Conservation (phyloP, 495 filamentous ascomycete species). For the Hypoxylon fuscum region DNA sequence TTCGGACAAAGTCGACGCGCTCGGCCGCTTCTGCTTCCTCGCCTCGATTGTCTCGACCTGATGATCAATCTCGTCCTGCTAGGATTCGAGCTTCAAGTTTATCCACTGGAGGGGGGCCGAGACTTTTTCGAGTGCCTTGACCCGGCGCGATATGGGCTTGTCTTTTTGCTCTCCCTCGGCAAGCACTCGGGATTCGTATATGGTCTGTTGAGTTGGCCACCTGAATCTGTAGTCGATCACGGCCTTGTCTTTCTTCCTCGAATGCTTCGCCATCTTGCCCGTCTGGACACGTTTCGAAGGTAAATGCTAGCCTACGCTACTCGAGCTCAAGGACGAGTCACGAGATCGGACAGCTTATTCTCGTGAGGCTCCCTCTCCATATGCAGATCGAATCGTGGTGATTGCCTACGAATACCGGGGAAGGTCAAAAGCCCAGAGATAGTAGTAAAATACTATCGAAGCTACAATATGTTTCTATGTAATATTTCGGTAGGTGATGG, state of each 20-base stretch:
- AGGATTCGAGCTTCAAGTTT: conserved; percentile 35
- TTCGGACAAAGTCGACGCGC: conserved; percentile 6
- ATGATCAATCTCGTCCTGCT: conserved; percentile 35
- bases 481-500: too few relatives aligned
- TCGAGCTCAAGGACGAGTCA: neutral
- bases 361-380: neutral
- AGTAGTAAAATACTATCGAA: too few relatives aligned
- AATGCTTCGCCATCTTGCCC: conserved; percentile 13
- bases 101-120: conserved; percentile 28
- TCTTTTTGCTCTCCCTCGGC: neutral
- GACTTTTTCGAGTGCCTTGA: conserved; percentile 29
- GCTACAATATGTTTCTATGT: too few relatives aligned
- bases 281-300: neutral
- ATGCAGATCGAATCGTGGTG: neutral
- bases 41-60: conserved; percentile 26
- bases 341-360: neutral
- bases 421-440: neutral
- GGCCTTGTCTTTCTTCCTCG: conserved; percentile 23
- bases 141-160: conserved; percentile 24
- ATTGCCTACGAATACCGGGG: neutral
- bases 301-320: neutral
- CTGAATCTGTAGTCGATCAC: conserved; percentile 40
- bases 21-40: conserved; percentile 22
- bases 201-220: conserved; percentile 44
- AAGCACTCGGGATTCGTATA: conserved; percentile 30